These are phyloP conservation scores for cucumber (Cucumis sativus) DNA, from an alignment of 306 rosid species.

Conservation along the genomic window DNA sequence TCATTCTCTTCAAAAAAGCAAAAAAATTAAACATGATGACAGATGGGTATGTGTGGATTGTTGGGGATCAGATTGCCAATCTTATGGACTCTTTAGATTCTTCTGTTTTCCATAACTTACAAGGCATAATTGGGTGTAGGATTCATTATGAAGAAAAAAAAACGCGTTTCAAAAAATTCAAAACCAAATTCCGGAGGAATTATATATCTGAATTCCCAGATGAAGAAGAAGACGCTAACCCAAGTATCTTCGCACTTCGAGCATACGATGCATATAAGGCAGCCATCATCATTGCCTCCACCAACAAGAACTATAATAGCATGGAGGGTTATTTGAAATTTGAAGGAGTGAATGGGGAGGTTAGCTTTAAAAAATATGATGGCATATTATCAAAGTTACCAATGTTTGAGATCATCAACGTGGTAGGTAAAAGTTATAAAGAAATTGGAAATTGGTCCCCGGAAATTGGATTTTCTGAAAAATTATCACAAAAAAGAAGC, in stretches of 20 bases:
- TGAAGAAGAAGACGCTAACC: slow-evolving; percentile 39
- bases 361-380: slow-evolving; percentile 12
- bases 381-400: slow-evolving; percentile 12
- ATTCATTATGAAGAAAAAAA: slow-evolving; percentile 19
- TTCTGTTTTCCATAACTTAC: slow-evolving; percentile 26
- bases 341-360: slow-evolving; percentile 33
- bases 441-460: slow-evolving; percentile 21
- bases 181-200: slow-evolving; percentile 23
- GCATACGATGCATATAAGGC: slow-evolving; percentile 35
- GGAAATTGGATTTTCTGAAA: neutral
- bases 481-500: neutral
- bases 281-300: neutral
- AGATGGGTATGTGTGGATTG: slow-evolving; percentile 46
- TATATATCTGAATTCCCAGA: slow-evolving; percentile 30
- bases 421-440: slow-evolving; percentile 39
- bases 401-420: slow-evolving; percentile 33
- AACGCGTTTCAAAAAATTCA: slow-evolving; percentile 19
- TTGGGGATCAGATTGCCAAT: slow-evolving; percentile 33
- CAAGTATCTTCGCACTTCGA: slow-evolving; percentile 43
- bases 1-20: slow-evolving; percentile 29
- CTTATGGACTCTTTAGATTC: slow-evolving; percentile 45
- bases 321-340: neutral
- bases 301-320: neutral
- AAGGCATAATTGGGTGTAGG: slow-evolving; percentile 49
- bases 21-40: slow-evolving; percentile 44